Evolutionary conservation across 176 grass and related monocot genomes (phyloP).

Genomic region (Rhynchospora tenuis): DNA sequence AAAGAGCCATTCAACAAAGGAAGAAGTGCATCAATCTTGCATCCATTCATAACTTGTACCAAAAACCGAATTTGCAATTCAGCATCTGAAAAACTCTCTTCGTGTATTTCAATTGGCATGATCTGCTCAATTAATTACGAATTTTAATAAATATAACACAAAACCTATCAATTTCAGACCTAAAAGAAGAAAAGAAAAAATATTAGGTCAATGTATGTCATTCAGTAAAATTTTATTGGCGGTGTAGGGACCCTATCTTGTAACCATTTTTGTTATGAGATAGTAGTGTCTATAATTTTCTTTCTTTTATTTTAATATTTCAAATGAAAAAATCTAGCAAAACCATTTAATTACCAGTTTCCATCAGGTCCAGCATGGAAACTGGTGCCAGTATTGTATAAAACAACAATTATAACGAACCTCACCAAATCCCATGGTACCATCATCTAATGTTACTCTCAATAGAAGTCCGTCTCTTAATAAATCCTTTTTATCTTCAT

Average conservation of each 20-base stretch:
- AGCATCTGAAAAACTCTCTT: slow-evolving; percentile 80
- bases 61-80: slow-evolving; percentile 86
- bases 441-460: slow-evolving; percentile 52
- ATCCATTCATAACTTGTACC: slow-evolving; percentile 68
- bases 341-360: background rate
- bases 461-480: slow-evolving; percentile 70
- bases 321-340: background rate
- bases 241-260: background rate
- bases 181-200: background rate
- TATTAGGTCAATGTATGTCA: background rate
- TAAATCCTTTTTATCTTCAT: slow-evolving; percentile 31
- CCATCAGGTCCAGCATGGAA: background rate
- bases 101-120: slow-evolving; percentile 91
- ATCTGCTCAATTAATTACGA: slow-evolving; percentile 40
- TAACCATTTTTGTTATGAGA: background rate
- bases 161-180: background rate
- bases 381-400: background rate
- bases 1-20: slow-evolving; percentile 88
- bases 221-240: background rate
- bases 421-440: slow-evolving; percentile 71
- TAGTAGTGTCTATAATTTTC: background rate
- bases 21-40: slow-evolving; percentile 49
- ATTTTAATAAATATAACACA: background rate
- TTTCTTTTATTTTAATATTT: background rate
- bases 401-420: slow-evolving; percentile 50